Evolutionary conservation across 129 eudicot species (phyloP), one percentile per base, ranked within the genome.

Genomic region (Pseudognaphalium luteoalbum): DNA sequence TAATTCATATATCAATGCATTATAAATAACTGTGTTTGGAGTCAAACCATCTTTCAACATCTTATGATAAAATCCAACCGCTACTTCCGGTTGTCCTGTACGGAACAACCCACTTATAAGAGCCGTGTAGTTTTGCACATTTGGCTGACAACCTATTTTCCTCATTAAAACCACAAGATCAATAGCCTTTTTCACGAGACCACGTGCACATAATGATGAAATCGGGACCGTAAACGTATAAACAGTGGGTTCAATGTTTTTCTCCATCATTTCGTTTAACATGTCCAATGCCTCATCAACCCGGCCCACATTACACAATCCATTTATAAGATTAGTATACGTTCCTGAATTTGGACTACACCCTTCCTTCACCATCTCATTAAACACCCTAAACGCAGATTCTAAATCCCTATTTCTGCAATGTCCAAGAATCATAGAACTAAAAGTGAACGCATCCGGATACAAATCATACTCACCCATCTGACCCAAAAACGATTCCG

Each of bases 401-500:
- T 77, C 83, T 78, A 93, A 77, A 80, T 90, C 80, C 29, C 79
- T 72, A 62, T 78, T 86, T 85, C 94, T 81, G 84, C 95, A 93
- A 71, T 93, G 77, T 28, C 98, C 98, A 76, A 93, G 96, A 86
- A 93, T 85, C 83, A 93, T 70, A 15, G 92, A 88, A 7, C 89
- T 88, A 56, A 76, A 93, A 0, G 95, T 86, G 69, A 85, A 93
- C 68, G 76, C 96, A 86, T 93, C 96, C 1, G 95, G 98, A 28
- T 66, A 74, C 87, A 85, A 59, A 39, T 79, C 96, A 81, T 64
- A 83, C 73, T 74, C 87, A 66, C 42, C 75, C 66, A 93, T 77
- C 74, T 71, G 80, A 78, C 81, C 70, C 33, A 93, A 44, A 66
- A 79, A 20, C 32, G 85, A 14, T 76, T 86, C 81, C 25, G 95